Evolutionary conservation across 768 basidiomycete genomes (phyloP), one percentile per base, ranked within the genome.

Genomic region (Cyathus striatus): DNA sequence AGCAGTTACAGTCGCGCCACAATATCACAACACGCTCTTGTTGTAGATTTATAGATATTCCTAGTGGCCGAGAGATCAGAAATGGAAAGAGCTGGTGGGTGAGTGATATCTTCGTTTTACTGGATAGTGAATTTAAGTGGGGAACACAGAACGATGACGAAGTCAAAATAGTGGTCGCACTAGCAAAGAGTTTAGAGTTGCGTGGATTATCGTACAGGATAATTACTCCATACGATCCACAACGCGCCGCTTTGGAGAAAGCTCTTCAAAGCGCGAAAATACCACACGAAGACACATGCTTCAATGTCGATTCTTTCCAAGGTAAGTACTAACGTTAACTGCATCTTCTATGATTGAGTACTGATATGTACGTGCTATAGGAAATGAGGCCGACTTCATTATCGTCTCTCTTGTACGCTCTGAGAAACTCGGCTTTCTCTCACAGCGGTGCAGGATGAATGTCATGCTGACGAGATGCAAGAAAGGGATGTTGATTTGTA

Each of bases 281-380:
- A 0, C 52, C 62, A 1, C 81, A 76, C 76, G 55, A 75, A 27
- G 70, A 86, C 47, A 81, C 69, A 42, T 79, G 79, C 42, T 89
- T 85, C 64, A 87, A 84, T 56, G 79, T 89, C 21, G 86, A 89
- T 52, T 77, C 82, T 1, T 89, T 88, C 51, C 87, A 89, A 72
- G 86, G 85, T 78, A 50, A 42, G 59, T 10, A 14, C 7, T n/a
- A 30, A 9, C 17, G 13, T 9, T 37, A 20, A n/a, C 14, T 41
- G 40, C 22, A 10, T 18, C 38, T 12, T 23, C 20, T 10, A 21
- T 37, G 20, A 7, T 37, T 37, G 14, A 18, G 17, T 10, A 36
- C 35, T 9, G 7, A 14, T 7, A 41, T 17, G n/a, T 16, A 5
- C 33, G n/a, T 16, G 13, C 25, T 48, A 46, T 40, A 86, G 86